Conservation (phyloP, 1,284 basidiomycete genomes). For the Erythrobasidium hasegawianum region DNA sequence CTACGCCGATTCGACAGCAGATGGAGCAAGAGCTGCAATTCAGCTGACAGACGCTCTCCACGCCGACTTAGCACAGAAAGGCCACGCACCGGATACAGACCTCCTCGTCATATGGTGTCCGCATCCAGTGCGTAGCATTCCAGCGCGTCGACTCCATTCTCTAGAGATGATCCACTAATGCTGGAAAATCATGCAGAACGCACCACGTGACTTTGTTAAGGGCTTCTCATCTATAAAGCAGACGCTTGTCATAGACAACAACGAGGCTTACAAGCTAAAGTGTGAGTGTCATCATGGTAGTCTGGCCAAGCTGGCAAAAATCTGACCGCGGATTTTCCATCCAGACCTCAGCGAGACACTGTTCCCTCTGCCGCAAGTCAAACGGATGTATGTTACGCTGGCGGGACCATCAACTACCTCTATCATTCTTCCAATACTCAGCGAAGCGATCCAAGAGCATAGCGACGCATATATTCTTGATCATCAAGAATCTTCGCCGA, state of each 20-base stretch:
- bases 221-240: constrained; percentile 19
- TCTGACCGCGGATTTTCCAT: background rate
- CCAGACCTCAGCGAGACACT: constrained; percentile 19
- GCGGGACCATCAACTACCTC: background rate
- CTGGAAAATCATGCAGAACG: background rate
- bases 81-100: background rate
- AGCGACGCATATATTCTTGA: background rate
- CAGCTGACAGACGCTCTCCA: background rate
- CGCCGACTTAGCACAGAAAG: background rate
- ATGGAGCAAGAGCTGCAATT: constrained; percentile 5
- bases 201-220: constrained; percentile 31
- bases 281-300: background rate
- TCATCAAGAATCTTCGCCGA: background rate
- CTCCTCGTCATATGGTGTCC: constrained; percentile 19
- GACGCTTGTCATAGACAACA: constrained; percentile 11
- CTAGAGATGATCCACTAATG: background rate
- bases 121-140: background rate
- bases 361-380: constrained; percentile 26
- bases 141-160: background rate
- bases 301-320: background rate
- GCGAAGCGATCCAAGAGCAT: constrained; percentile 5
- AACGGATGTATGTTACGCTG: constrained; percentile 22
- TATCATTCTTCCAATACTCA: constrained; percentile 18
- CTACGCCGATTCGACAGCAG: constrained; percentile 11
- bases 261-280: constrained; percentile 7